Evolutionary conservation across 2,329 filamentous ascomycete species (phyloP), one percentile per base, ranked within the genome.

Genomic region (Aspergillus hiratsukae): DNA sequence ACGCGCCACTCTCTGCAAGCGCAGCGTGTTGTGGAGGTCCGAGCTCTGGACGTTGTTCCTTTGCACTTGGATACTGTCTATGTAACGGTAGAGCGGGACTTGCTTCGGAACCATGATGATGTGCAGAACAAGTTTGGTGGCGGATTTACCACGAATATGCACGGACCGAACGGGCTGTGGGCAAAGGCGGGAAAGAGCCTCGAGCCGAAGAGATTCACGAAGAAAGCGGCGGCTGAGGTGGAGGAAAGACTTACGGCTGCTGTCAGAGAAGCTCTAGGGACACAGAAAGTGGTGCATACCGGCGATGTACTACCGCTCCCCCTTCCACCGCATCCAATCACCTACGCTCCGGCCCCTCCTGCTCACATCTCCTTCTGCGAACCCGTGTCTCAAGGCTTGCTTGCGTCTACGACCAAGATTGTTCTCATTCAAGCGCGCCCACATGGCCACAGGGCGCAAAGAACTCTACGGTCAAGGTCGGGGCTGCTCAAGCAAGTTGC

Each of bases 301-400:
- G 91, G 91, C 21, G 93, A 97, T 72, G 73, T 93, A 9, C 78
- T 99, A 43, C 89, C 90, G 11, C 79, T 97, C 28, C 85, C 89
- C 8, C 84, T 86, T n/a, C 80, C 82, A 5, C 75, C 91, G 2
- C 91, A 97, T 73, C 88, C 91, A 11, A 87, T 96, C 61, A 96
- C 91, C 8, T 91, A 96, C 73, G 84, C 89, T 19, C 86, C 90
- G 25, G 84, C 91, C 14, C 90, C 90, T 45, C 91, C 92, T 0
- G 94, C 90, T 45, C 91, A 88, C 74, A 89, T 97, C 58, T 86
- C 90, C 49, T 85, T 95, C n/a, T 97, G 92, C 70, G 94, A 99
- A 71, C 94, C 94, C 8, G 91, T 97, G 17, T 86, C 90, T 5
- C 94, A 99, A 73, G 94, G 94, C 8, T 73, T 94, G 4, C 72